phyloP scores from a whole-genome alignment of 192 early-diverging fungal species.

The Linnemannia schmuckeri region DNA sequence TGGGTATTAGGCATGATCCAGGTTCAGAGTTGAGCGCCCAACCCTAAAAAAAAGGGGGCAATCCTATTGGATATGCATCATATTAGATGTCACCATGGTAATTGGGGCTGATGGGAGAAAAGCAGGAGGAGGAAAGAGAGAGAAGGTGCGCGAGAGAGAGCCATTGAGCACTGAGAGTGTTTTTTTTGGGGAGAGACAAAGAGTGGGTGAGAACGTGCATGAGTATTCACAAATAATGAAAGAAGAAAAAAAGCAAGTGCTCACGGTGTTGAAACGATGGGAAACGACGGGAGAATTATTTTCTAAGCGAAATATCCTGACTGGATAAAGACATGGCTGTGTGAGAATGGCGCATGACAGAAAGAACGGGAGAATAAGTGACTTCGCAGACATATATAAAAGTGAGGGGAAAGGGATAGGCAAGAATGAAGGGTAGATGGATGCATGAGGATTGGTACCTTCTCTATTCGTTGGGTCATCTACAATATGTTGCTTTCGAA shows the following conservation, averaged over 20 bases:
- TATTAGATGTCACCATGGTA: background rate
- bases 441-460: background rate
- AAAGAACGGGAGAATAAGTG: background rate
- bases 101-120: constrained; percentile 1
- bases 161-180: background rate
- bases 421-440: background rate
- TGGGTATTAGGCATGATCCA: background rate
- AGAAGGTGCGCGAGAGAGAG: background rate
- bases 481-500: background rate
- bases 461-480: background rate
- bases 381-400: background rate
- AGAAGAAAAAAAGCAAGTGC: background rate
- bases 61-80: background rate
- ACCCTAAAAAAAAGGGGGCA: background rate
- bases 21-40: background rate
- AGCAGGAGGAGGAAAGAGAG: background rate
- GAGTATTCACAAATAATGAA: background rate
- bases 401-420: background rate
- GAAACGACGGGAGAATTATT: background rate
- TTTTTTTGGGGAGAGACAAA: background rate
- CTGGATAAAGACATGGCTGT: background rate
- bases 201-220: background rate
- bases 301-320: background rate
- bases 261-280: background rate
- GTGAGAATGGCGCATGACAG: too few relatives aligned